Evolutionary conservation across 1,284 basidiomycete species (phyloP).

Genomic region (Coriolopsis trogii): DNA sequence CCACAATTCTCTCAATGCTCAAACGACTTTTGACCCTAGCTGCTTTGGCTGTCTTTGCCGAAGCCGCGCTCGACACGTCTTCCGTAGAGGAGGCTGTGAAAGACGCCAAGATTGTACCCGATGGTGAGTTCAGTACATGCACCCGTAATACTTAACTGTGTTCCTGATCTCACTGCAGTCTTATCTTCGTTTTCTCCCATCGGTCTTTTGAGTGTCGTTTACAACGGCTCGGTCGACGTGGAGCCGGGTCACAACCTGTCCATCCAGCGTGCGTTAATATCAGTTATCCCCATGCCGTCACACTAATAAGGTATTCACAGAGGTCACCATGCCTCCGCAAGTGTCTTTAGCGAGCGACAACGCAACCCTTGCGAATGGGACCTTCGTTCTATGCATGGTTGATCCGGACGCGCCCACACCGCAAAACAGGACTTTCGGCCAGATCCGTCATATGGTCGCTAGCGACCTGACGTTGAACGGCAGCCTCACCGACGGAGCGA

Average conservation of each 20-base stretch:
- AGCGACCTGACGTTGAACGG: slow-evolving; percentile 38
- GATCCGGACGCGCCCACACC: slow-evolving; percentile 52
- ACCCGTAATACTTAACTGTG: neutral
- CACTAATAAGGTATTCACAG: neutral
- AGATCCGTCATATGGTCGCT: slow-evolving; percentile 47
- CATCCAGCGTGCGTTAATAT: slow-evolving; percentile 37
- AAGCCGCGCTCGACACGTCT: no score
- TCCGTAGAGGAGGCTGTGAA: neutral
- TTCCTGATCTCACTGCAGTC: neutral
- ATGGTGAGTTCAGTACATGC: neutral
- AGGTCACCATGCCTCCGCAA: neutral
- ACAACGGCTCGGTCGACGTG: slow-evolving; percentile 27
- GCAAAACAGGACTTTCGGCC: slow-evolving; percentile 19
- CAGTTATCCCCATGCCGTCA: neutral
- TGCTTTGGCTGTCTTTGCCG: no score
- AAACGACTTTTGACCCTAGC: no score
- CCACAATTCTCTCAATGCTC: no score
- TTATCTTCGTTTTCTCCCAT: neutral
- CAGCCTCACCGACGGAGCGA: slow-evolving; percentile 9
- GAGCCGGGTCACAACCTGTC: slow-evolving; percentile 42
- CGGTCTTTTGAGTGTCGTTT: neutral
- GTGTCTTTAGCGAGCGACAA: neutral
- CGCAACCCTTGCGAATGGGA: neutral
- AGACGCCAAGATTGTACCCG: neutral
- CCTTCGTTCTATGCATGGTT: slow-evolving; percentile 45